Evolutionary conservation across 1,139 yeast genomes (phyloP), one percentile per base, ranked within the genome.

Genomic region (Scheffersomyces titani): DNA sequence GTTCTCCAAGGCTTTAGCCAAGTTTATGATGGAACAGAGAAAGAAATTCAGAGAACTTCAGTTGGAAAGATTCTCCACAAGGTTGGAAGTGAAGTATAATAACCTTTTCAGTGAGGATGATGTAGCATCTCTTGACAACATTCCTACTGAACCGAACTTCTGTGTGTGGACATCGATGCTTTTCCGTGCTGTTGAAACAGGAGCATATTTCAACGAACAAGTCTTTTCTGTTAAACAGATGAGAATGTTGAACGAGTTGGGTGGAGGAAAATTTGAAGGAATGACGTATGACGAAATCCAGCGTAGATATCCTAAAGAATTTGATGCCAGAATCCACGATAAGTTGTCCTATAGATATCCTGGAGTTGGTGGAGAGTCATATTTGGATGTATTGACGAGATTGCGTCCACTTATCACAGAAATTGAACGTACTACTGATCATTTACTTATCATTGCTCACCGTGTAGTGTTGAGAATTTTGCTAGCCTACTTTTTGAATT

Each of bases 331-430:
- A 59, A 76, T 91, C 63, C 78, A 81, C 51, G 89, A 91, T 70
- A 93, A 93, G 73, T 80, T 93, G 65, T 78, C 88, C 30, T 93
- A 92, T 72, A 78, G 98, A 63, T 93, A 92, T 69, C 98, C 98
- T 2, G 98, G 98, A 11, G 90, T 92, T 54, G 97, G 98, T n/a
- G 98, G 98, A 44, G 98, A 93, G 73, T 90, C 97, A 0, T 93
- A 93, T 65, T 76, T 93, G 64, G 99, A 94, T 73, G 99, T 93
- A 5, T 89, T 94, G 66, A 91, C 93, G 61, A 81, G 99, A 59
- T 79, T 94, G 58, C 81, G 97, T 57, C 97, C 98, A 0, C 85
- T 94, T 47, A 93, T 94, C 61, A 92, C 93, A 13, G 99, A 94
- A 70, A 82, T 94, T 53, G 99, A 94, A 73, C 82, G 98, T 64